Evolutionary conservation across 78 protist genomes (phyloP).

Genomic region (Tieghemostelium lacteum): DNA sequence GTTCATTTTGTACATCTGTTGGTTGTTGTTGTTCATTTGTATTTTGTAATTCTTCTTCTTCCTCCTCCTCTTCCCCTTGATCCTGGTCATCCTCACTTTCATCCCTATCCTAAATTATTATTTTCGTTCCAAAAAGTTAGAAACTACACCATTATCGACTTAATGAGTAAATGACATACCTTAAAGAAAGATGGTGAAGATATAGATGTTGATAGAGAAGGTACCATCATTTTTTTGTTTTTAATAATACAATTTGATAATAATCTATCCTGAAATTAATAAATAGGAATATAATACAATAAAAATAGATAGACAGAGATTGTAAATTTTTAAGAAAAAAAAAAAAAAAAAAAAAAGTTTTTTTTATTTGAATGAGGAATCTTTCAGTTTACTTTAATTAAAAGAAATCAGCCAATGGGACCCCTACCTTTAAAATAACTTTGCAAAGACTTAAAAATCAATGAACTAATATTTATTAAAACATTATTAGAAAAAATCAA

Average conservation of each 20-base stretch:
- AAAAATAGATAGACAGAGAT: too few relatives aligned
- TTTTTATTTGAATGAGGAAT: too few relatives aligned
- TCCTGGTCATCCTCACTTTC: neutral
- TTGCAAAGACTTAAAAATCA: too few relatives aligned
- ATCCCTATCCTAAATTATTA: neutral
- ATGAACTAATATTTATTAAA: too few relatives aligned
- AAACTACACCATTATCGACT: neutral
- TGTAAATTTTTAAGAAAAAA: too few relatives aligned
- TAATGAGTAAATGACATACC: constrained; percentile 9
- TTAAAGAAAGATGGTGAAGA: constrained; percentile 73
- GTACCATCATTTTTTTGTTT: constrained; percentile 35
- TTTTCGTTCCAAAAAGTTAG: neutral
- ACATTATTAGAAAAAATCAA: too few relatives aligned
- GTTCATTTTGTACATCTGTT: neutral
- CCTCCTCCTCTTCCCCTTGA: neutral
- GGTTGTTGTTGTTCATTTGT: neutral
- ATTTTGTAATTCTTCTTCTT: constrained; percentile 16
- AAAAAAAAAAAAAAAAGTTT: too few relatives aligned
- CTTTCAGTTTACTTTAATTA: too few relatives aligned
- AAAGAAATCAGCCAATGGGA: too few relatives aligned
- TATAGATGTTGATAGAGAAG: constrained; percentile 59
- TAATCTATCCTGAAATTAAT: too few relatives aligned
- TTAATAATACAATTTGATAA: neutral
- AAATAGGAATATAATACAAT: too few relatives aligned
- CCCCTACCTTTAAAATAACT: too few relatives aligned